Evolutionary conservation across 331 rosid genomes (phyloP).

Genomic region (Quercus tomentella): DNA sequence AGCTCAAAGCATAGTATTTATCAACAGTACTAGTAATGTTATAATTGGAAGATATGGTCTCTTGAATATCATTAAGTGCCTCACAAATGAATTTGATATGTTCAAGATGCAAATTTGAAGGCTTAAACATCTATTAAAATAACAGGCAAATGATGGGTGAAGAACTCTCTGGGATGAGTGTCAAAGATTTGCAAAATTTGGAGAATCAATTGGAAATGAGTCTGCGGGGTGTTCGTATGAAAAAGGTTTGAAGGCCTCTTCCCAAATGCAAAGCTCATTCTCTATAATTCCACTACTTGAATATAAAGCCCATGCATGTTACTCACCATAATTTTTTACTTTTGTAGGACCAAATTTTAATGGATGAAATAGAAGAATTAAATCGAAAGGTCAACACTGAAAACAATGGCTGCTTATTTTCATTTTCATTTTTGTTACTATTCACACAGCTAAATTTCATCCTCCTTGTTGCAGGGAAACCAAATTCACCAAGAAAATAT

Average conservation of each 20-base stretch:
- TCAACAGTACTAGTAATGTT: neutral
- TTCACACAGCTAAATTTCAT: neutral
- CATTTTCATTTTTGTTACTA: neutral
- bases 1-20: neutral
- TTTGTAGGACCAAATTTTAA: constrained; percentile 77
- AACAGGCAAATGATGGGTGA: constrained; percentile 91
- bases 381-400: constrained; percentile 62
- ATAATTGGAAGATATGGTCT: neutral
- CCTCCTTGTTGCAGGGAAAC: constrained; percentile 52
- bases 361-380: constrained; percentile 86
- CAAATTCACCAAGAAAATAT: constrained; percentile 74
- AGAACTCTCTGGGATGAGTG: constrained; percentile 71
- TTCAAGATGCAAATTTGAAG: constrained; percentile 12
- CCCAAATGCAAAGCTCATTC: neutral
- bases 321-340: constrained; percentile 18
- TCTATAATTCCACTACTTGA: neutral
- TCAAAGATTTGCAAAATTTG: constrained; percentile 65
- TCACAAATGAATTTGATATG: neutral
- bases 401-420: constrained; percentile 22
- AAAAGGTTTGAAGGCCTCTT: constrained; percentile 50
- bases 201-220: constrained; percentile 84
- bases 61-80: neutral
- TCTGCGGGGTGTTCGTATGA: constrained; percentile 71
- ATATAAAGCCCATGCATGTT: neutral
- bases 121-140: constrained; percentile 8